These are phyloP conservation scores for Penicillium canescens DNA, from an alignment of 495 filamentous ascomycete genomes.

Conservation along the genomic window DNA sequence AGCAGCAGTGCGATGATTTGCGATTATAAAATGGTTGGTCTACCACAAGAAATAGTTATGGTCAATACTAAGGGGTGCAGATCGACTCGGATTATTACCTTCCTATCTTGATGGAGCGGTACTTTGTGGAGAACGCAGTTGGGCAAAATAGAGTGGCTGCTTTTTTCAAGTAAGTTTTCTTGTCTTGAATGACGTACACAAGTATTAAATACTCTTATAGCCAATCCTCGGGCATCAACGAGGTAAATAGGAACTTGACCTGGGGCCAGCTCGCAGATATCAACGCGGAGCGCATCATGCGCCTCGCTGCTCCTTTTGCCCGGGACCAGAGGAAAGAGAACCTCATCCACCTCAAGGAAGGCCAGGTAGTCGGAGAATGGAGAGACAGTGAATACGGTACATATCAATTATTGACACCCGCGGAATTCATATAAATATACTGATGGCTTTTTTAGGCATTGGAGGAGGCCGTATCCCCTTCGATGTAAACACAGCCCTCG, in stretches of 20 bases:
- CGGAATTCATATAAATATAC: not conserved
- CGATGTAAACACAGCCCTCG: constrained; percentile 65
- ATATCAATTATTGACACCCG: not conserved
- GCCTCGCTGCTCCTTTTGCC: constrained; percentile 54
- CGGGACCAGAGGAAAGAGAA: constrained; percentile 53
- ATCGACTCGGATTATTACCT: constrained; percentile 66
- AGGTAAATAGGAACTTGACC: constrained; percentile 49
- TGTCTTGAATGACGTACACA: not conserved
- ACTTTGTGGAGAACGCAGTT: constrained; percentile 51
- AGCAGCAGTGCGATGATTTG: constrained; percentile 53
- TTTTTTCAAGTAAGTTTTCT: constrained; percentile 44
- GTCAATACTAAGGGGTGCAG: constrained; percentile 10
- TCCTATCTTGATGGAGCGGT: constrained; percentile 56
- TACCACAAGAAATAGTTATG: too few relatives aligned
- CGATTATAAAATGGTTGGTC: constrained; percentile 58
- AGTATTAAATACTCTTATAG: too few relatives aligned
- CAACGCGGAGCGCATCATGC: constrained; percentile 60
- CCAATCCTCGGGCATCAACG: constrained; percentile 37
- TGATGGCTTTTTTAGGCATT: constrained; percentile 34
- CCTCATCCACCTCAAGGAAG: constrained; percentile 56
- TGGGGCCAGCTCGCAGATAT: constrained; percentile 52
- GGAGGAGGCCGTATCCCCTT: constrained; percentile 65
- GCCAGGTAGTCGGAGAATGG: constrained; percentile 62
- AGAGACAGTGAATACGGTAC: constrained; percentile 56
- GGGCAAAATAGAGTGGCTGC: constrained; percentile 38